Percentiles rank a stretch among this genome's conserved stretches.
Evolutionary conservation across 352 stramenopile genomes (phyloP).

Genomic region (Thraustochytrium striatum): DNA sequence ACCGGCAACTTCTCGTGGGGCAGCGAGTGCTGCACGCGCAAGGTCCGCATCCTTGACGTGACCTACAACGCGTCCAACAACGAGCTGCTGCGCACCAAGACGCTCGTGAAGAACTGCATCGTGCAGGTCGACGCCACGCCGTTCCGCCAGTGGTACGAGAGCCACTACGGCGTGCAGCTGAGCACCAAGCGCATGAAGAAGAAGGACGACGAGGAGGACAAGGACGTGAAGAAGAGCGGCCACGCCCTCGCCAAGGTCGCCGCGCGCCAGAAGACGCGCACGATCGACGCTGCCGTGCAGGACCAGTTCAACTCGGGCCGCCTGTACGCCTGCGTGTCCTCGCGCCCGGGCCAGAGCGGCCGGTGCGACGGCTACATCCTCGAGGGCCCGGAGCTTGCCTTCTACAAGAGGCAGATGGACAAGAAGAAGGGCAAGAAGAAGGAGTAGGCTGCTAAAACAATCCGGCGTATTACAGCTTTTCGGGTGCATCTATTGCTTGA

Average conservation of each 20-base stretch:
- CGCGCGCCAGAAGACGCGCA: conserved; percentile 80
- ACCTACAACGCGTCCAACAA: conserved; percentile 99
- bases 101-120: conserved; percentile 97
- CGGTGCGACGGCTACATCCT: conserved; percentile 97
- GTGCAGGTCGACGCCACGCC: conserved; percentile 96
- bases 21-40: conserved; percentile 88
- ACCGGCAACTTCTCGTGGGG: conserved; percentile 99
- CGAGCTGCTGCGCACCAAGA: conserved; percentile 99
- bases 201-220: conserved; percentile 63
- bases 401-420: conserved; percentile 97
- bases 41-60: conserved; percentile 98
- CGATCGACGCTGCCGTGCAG: conserved; percentile 87
- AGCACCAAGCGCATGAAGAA: conserved; percentile 78
- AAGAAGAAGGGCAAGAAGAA: conserved; percentile 98
- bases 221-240: conserved; percentile 81
- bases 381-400: conserved; percentile 98
- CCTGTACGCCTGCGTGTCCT: conserved; percentile 93
- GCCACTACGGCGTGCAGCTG: conserved; percentile 92
- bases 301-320: conserved; percentile 94
- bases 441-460: no score
- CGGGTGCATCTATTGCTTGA: no score
- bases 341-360: conserved; percentile 94
- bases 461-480: no score
- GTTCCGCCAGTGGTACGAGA: conserved; percentile 99
- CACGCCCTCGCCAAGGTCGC: conserved; percentile 89